These are phyloP conservation scores for Cryptosporidium canis DNA, from an alignment of 169 alveolate species.

Conservation along the genomic window DNA sequence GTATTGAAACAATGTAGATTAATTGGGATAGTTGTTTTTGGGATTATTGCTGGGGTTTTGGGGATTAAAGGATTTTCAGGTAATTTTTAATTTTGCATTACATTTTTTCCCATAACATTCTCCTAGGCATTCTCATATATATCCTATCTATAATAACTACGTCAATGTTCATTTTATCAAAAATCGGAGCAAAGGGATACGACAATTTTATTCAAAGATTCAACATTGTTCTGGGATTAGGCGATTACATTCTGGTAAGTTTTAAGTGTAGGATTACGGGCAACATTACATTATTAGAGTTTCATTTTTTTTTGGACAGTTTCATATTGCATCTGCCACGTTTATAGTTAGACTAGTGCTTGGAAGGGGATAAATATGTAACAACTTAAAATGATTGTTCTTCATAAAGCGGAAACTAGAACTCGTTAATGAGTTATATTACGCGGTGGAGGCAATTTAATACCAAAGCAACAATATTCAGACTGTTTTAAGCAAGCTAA, in stretches of 20 bases:
- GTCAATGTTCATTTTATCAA: neutral
- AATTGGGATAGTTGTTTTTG: neutral
- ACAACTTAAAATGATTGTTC: neutral
- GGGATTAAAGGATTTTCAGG: slow-evolving; percentile 52
- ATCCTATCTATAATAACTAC: neutral
- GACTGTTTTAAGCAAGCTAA: neutral
- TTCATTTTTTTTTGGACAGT: slow-evolving; percentile 45
- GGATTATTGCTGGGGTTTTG: slow-evolving; percentile 42
- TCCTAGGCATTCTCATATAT: slow-evolving; percentile 7
- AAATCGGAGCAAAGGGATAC: neutral
- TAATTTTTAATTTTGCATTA: neutral
- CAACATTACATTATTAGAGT: slow-evolving; percentile 6
- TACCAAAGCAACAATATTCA: neutral
- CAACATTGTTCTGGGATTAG: neutral
- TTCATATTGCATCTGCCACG: slow-evolving; percentile 35
- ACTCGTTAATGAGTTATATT: no score
- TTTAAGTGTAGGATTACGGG: neutral
- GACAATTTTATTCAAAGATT: neutral
- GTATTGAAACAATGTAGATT: slow-evolving; percentile 36
- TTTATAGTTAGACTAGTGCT: neutral
- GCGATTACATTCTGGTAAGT: slow-evolving; percentile 62
- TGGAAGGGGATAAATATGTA: neutral
- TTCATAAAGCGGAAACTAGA: no score
- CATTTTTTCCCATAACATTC: neutral
- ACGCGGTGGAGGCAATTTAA: no score